Percentiles rank a stretch among this genome's conserved stretches.
Evolutionary conservation across 306 rosid species (phyloP).

Genomic region (Amphicarpaea edgeworthii): DNA sequence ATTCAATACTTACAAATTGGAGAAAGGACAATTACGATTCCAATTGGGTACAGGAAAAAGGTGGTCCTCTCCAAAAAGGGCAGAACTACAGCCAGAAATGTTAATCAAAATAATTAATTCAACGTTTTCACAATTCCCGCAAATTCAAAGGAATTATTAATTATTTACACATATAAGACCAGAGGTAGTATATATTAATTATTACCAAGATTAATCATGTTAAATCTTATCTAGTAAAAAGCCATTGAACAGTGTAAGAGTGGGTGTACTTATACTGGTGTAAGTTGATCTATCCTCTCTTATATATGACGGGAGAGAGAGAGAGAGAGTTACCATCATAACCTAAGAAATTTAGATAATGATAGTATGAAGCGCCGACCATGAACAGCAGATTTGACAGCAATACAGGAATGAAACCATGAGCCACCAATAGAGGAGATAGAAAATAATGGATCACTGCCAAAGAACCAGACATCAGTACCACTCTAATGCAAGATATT

Average conservation of each 20-base stretch:
- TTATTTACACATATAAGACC: no score
- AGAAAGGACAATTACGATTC: slow-evolving; percentile 85
- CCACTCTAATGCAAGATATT: slow-evolving; percentile 31
- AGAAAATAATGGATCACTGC: slow-evolving; percentile 97
- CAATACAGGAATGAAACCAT: slow-evolving; percentile 89
- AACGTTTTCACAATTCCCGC: slow-evolving; percentile 19
- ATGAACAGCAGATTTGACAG: slow-evolving; percentile 94
- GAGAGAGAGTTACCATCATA: slow-evolving; percentile 78
- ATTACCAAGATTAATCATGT: not conserved
- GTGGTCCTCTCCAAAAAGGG: slow-evolving; percentile 98
- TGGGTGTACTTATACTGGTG: not conserved
- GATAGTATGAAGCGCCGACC: slow-evolving; percentile 96
- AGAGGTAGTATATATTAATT: not conserved
- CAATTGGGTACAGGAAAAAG: slow-evolving; percentile 92
- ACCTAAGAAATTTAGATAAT: slow-evolving; percentile 97
- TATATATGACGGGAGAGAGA: not conserved
- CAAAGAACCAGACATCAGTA: slow-evolving; percentile 55
- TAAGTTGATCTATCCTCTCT: not conserved
- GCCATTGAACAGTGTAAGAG: not conserved
- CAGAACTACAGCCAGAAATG: slow-evolving; percentile 71
- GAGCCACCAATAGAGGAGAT: slow-evolving; percentile 94
- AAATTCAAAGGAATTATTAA: no score
- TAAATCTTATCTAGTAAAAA: slow-evolving; percentile 1
- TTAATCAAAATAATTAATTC: slow-evolving; percentile 30
- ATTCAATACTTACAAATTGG: slow-evolving; percentile 86